Evolutionary conservation across 768 basidiomycete species (phyloP).

Genomic region (Lactifluus pinguis): DNA sequence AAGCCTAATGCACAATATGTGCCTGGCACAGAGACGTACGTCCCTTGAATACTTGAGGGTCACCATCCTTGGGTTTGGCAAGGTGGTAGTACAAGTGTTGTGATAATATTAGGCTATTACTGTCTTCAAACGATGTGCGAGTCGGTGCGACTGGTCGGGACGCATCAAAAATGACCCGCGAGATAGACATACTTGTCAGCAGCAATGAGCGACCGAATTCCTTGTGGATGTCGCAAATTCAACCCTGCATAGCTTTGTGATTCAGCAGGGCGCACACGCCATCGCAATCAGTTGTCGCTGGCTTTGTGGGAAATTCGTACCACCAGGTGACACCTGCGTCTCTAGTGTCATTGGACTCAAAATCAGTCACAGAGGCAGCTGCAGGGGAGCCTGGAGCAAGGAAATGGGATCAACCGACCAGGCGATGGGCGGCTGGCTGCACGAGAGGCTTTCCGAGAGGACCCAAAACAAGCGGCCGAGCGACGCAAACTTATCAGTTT

Average conservation of each 20-base stretch:
- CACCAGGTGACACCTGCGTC: slow-evolving; percentile 76
- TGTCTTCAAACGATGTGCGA: slow-evolving; percentile 68
- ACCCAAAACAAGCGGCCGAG: slow-evolving; percentile 17
- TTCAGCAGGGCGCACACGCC: slow-evolving; percentile 66
- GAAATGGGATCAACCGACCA: slow-evolving; percentile 26
- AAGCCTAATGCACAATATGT: too few relatives aligned
- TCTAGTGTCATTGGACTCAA: slow-evolving; percentile 59
- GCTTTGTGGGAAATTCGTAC: slow-evolving; percentile 87
- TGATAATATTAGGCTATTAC: slow-evolving; percentile 13
- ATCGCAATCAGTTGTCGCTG: slow-evolving; percentile 84
- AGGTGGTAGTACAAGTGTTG: too few relatives aligned
- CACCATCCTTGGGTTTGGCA: too few relatives aligned
- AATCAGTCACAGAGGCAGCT: slow-evolving; percentile 35
- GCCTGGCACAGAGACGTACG: too few relatives aligned
- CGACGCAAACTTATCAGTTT: slow-evolving; percentile 16
- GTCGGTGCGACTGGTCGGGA: slow-evolving; percentile 49
- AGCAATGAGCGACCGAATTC: slow-evolving; percentile 72
- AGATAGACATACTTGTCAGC: slow-evolving; percentile 45
- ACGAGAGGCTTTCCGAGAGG: slow-evolving; percentile 34
- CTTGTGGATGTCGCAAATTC: slow-evolving; percentile 83
- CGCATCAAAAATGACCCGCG: not conserved
- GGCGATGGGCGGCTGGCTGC: slow-evolving; percentile 37
- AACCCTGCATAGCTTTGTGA: slow-evolving; percentile 82
- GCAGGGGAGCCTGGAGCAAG: slow-evolving; percentile 36
- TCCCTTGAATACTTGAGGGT: too few relatives aligned